Conservation (phyloP, 805 yeast genomes). For the Komagataella pastoris region DNA sequence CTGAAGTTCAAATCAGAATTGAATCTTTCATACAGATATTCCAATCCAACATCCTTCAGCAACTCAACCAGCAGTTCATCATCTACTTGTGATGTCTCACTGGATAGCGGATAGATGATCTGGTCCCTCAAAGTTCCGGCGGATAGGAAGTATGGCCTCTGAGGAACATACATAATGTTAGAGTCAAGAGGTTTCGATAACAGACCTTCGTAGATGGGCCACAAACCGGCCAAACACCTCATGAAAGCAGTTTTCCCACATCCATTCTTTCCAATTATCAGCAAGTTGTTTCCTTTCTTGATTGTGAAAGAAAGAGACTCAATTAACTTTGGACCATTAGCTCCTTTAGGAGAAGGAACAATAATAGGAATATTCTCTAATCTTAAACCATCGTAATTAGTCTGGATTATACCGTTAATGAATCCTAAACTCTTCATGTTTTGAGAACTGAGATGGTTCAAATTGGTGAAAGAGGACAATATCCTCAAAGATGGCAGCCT, state of each 20-base stretch:
- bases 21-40: conserved; percentile 62
- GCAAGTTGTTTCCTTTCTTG: conserved; percentile 49
- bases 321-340: conserved; percentile 46
- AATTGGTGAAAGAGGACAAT: conserved; percentile 10
- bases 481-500: neutral
- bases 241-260: conserved; percentile 83
- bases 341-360: conserved; percentile 55
- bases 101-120: conserved; percentile 71
- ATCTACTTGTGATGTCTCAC: conserved; percentile 44
- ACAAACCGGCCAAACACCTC: conserved; percentile 71
- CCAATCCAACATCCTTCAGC: conserved; percentile 65
- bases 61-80: conserved; percentile 61
- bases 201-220: conserved; percentile 84
- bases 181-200: conserved; percentile 61
- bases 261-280: conserved; percentile 81
- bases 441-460: conserved; percentile 2
- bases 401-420: conserved; percentile 71
- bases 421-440: conserved; percentile 19
- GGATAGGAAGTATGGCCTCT: conserved; percentile 68
- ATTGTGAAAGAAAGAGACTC: conserved; percentile 51
- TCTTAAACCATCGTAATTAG: conserved; percentile 64
- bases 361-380: conserved; percentile 75
- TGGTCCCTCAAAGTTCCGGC: conserved; percentile 82
- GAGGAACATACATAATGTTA: conserved; percentile 72
- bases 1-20: conserved; percentile 33